Base-by-base conservation (phyloP, 2,329 filamentous ascomycete genomes). In the Bisporella sp. region DNA sequence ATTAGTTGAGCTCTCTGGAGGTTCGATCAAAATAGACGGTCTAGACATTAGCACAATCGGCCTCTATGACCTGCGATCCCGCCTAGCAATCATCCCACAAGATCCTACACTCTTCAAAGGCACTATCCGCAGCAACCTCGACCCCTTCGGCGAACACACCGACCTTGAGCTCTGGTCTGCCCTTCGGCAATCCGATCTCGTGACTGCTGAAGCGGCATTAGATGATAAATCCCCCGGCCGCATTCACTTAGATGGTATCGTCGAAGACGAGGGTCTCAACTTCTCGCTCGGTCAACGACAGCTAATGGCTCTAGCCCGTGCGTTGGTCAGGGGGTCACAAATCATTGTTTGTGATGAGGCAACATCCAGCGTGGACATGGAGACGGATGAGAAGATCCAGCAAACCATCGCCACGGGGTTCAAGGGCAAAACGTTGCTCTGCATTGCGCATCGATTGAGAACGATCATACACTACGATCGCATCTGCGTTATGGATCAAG, bases 331-430 rank as follows among this genome's bases (percentile, higher is more conserved):
- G 37, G 82, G 85, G 41, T 87, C 85, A 1, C 89, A 87, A 60
- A 96, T 97, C 69, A 96, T 97, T 60, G 85, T 99, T 46, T 96
- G 92, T 68, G 93, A 99, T 72, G 93, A 99, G 69, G 93, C 93
- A 1, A 99, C 93, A 0, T 89, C 85, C 1, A 87, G 82, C 0
- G 91, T 97, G 6, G 92, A 97, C 68, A 93, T 96, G 75, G 92
- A 96, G 65, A 97, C 92, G 3, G 93, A 99, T 65, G 85, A 89
- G 69, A 95, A 93, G 77, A 96, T 97, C 65, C 92, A 97, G 69
- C 74, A 75, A 49, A 95, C 91, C 4, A 96, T 97, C 68, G 85
- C 88, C 0, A 77, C 79, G 1, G 91, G 84, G 0, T 97, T 97
- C 74, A 77, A 79, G 48, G 91, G 90, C 52, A 89, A 87, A 73